Evolutionary conservation across 495 filamentous ascomycete species (phyloP).

Genomic region (Lindgomyces ingoldianus): DNA sequence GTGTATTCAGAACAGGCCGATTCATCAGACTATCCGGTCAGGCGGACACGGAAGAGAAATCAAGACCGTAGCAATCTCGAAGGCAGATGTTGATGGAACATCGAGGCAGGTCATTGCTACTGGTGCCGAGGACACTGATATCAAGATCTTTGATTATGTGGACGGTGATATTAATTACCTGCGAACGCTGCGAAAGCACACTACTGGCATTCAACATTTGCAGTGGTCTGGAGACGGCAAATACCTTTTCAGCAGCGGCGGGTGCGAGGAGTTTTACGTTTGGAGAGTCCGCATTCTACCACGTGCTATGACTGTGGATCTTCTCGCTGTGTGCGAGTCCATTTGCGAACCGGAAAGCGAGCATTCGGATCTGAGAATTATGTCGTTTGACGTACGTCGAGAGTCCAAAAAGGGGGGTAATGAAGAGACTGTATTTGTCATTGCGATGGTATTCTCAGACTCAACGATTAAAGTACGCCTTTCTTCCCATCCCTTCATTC

Average conservation of each 20-base stretch:
- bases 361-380: constrained; percentile 74
- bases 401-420: too few relatives aligned
- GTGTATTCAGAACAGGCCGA: constrained; percentile 51
- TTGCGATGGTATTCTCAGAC: constrained; percentile 75
- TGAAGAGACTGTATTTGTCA: constrained; percentile 48
- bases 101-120: constrained; percentile 64
- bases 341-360: constrained; percentile 59
- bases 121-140: constrained; percentile 84
- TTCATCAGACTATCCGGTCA: constrained; percentile 57
- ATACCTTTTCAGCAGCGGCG: constrained; percentile 81
- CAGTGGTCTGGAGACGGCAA: constrained; percentile 64
- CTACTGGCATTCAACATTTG: constrained; percentile 79
- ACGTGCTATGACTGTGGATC: constrained; percentile 43
- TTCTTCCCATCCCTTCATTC: not conserved
- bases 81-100: constrained; percentile 8
- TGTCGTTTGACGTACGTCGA: constrained; percentile 64
- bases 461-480: constrained; percentile 65
- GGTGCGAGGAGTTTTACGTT: constrained; percentile 83
- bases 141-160: constrained; percentile 64
- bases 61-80: constrained; percentile 67
- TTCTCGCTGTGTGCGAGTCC: constrained; percentile 65
- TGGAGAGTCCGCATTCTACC: constrained; percentile 68
- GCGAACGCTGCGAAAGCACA: constrained; percentile 70
- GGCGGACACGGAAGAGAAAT: constrained; percentile 90
- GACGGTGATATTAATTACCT: constrained; percentile 53